These are phyloP conservation scores for Pulicaria dysenterica DNA, from an alignment of 129 eudicot species.

Conservation along the genomic window DNA sequence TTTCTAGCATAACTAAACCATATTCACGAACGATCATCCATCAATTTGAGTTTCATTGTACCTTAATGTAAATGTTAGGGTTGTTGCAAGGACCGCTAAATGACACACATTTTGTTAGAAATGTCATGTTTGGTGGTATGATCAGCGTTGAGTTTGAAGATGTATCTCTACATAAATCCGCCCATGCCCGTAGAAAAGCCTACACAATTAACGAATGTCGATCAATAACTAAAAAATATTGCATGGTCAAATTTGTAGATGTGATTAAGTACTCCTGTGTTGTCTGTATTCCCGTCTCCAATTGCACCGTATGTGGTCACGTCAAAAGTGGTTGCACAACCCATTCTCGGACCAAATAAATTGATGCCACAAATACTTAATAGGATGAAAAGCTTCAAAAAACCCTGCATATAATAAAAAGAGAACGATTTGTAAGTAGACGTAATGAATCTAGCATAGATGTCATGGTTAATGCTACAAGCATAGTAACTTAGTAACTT, in stretches of 20 bases:
- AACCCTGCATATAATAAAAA: slow-evolving; percentile 24
- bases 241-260: not conserved
- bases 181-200: slow-evolving; percentile 45
- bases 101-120: slow-evolving; percentile 26
- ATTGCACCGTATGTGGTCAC: slow-evolving; percentile 43
- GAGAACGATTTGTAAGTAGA: too few relatives aligned
- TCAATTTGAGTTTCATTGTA: slow-evolving; percentile 1
- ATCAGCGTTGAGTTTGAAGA: slow-evolving; percentile 1
- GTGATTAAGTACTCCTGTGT: slow-evolving; percentile 33
- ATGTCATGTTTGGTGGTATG: slow-evolving; percentile 29
- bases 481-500: too few relatives aligned
- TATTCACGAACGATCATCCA: not conserved
- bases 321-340: slow-evolving; percentile 22
- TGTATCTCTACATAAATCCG: slow-evolving; percentile 29
- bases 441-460: not conserved
- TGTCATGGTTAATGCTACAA: too few relatives aligned
- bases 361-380: slow-evolving; percentile 23
- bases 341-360: slow-evolving; percentile 10
- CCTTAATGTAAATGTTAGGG: slow-evolving; percentile 13
- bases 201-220: not conserved
- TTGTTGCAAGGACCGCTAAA: slow-evolving; percentile 41
- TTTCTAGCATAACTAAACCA: not conserved
- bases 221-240: too few relatives aligned
- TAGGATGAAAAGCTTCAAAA: not conserved
- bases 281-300: slow-evolving; percentile 50